These are phyloP conservation scores for Melaleuca alternifolia DNA, from an alignment of 345 rosid genomes.

Conservation along the genomic window DNA sequence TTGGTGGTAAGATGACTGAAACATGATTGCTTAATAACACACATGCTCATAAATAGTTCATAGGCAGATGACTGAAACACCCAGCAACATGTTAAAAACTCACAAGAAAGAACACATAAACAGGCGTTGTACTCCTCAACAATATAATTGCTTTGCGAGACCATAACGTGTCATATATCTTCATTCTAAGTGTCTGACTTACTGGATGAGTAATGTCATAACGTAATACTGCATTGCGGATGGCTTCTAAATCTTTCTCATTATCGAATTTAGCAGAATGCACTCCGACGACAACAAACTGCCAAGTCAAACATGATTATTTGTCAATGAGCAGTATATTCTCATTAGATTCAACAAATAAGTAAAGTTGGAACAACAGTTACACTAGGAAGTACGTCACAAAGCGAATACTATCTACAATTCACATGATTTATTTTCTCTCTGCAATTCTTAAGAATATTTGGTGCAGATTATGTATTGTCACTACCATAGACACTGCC, in stretches of 20 bases:
- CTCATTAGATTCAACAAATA: not conserved
- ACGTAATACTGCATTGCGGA: slow-evolving; percentile 81
- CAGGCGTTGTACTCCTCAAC: not conserved
- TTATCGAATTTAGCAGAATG: slow-evolving; percentile 97
- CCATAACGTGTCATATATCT: not conserved
- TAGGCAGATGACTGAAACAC: not conserved
- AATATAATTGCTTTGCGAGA: not conserved
- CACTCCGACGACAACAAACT: slow-evolving; percentile 93
- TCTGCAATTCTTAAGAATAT: not conserved
- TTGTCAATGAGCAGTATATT: not conserved
- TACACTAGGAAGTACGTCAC: not conserved
- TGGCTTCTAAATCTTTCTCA: slow-evolving; percentile 94
- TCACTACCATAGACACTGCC: not conserved
- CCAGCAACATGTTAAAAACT: not conserved
- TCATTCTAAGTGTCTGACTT: slow-evolving; percentile 11
- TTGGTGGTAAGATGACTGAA: not conserved
- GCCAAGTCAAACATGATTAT: slow-evolving; percentile 3
- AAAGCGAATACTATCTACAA: not conserved
- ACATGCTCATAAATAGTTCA: too few relatives aligned
- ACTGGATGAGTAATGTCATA: slow-evolving; percentile 82
- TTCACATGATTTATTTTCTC: not conserved
- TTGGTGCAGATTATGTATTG: not conserved
- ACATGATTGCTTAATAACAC: not conserved
- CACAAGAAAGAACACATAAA: not conserved
- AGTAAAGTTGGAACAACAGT: not conserved